A percentile compares a stretch with the other conserved stretches of the same genome.
These are phyloP conservation scores for Gardenia jasminoides DNA, from an alignment of 257 asterid species.

Conservation along the genomic window DNA sequence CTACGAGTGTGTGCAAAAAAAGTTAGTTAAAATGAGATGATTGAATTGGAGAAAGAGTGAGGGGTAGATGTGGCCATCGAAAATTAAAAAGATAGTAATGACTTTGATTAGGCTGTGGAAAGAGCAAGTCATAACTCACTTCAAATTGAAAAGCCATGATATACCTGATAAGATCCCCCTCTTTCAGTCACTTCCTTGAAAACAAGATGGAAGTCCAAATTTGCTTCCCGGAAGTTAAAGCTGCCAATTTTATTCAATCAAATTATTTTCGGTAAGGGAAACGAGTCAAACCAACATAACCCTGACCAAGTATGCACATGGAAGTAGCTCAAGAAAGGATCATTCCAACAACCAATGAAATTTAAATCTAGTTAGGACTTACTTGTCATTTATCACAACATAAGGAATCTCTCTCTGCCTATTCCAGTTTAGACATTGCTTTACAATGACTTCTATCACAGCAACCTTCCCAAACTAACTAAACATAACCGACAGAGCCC, in stretches of 20 bases:
- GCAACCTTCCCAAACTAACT: background rate
- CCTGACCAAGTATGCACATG: background rate
- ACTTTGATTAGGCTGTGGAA: background rate
- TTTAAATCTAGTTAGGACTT: background rate
- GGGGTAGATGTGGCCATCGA: background rate
- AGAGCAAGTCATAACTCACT: background rate
- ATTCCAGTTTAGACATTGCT: background rate
- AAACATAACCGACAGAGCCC: background rate
- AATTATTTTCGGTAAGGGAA: background rate
- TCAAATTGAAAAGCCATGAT: background rate
- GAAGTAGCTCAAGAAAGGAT: background rate
- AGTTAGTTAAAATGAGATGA: no score
- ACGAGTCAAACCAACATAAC: background rate
- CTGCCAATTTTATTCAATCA: slow-evolving; percentile 34
- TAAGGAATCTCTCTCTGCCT: background rate
- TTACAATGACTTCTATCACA: background rate
- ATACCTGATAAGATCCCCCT: slow-evolving; percentile 71
- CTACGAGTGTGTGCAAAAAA: no score
- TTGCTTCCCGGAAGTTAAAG: slow-evolving; percentile 52
- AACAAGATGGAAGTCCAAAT: slow-evolving; percentile 53
- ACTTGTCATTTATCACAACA: background rate
- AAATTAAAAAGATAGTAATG: background rate
- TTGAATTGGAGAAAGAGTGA: no score
- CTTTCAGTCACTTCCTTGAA: slow-evolving; percentile 57
- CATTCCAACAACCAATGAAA: background rate